phyloP scores from a whole-genome alignment of 306 rosid genomes.

The Benincasa hispida region DNA sequence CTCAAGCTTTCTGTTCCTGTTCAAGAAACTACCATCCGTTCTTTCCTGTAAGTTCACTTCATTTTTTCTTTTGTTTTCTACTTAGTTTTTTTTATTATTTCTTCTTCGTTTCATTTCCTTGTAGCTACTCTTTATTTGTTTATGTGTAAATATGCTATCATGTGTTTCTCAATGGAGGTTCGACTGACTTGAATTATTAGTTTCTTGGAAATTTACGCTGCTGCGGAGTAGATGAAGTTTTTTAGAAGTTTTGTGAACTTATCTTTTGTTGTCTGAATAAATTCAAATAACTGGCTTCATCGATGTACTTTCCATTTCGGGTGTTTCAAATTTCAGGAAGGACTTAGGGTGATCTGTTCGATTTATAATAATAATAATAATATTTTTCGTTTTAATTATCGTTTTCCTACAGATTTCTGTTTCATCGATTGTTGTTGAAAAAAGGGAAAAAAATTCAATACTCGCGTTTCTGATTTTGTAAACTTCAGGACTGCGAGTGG shows the following conservation, averaged over 20 bases:
- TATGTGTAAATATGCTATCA: not conserved
- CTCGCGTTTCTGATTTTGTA: not conserved
- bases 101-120: not conserved
- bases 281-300: not conserved
- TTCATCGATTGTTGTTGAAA: not conserved
- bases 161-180: not conserved
- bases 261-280: not conserved
- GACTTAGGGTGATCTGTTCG: not conserved
- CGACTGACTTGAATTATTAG: not conserved
- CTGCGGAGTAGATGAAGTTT: not conserved
- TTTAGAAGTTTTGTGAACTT: not conserved
- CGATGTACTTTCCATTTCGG: not conserved
- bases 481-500: constrained; percentile 56
- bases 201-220: not conserved
- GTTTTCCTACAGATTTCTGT: not conserved
- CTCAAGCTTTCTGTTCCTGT: constrained; percentile 83
- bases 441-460: not conserved
- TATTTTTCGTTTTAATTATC: not conserved
- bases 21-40: constrained; percentile 64
- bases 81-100: not conserved
- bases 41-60: constrained; percentile 49
- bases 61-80: not conserved
- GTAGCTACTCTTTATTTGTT: not conserved
- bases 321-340: not conserved
- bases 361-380: not conserved